A percentile compares a stretch with the other conserved stretches of the same genome.
These are phyloP conservation scores for Mycena sanguinolenta DNA, from an alignment of 768 basidiomycete species.

Conservation along the genomic window DNA sequence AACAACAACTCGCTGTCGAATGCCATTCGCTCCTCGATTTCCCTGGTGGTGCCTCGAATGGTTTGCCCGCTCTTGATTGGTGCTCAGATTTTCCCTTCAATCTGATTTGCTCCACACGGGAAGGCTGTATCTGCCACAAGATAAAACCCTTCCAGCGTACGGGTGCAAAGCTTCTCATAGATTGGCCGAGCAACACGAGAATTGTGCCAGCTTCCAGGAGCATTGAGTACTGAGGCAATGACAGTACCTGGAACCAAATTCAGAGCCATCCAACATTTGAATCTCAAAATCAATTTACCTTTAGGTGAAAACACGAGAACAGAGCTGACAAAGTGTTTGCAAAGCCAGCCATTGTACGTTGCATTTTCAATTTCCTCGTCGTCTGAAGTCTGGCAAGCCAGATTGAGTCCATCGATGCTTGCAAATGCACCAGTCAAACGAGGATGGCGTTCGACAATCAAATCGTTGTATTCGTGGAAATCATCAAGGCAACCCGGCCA, in stretches of 20 bases:
- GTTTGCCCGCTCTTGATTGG: too few relatives aligned
- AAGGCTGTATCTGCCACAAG: not conserved
- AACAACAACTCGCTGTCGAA: not conserved
- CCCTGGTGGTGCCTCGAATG: too few relatives aligned
- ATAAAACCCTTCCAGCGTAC: not conserved
- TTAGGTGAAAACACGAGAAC: not conserved
- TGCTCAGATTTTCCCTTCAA: not conserved
- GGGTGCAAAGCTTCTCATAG: too few relatives aligned
- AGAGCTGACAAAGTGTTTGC: too few relatives aligned
- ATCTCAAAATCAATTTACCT: not conserved
- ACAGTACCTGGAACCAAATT: not conserved
- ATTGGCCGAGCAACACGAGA: not conserved
- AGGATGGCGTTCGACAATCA: not conserved
- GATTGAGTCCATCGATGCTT: not conserved
- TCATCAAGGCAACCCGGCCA: not conserved
- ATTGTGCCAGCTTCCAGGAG: not conserved
- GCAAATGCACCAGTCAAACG: not conserved
- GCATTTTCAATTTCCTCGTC: too few relatives aligned
- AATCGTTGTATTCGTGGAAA: not conserved
- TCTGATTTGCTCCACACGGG: not conserved
- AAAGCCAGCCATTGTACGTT: too few relatives aligned
- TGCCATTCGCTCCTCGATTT: not conserved
- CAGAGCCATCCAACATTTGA: not conserved
- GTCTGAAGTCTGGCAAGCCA: not conserved
- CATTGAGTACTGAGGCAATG: not conserved